Percentiles rank a stretch among this genome's conserved stretches.
Evolutionary conservation across 768 basidiomycete genomes (phyloP).

Genomic region (Pisolithus sp.): DNA sequence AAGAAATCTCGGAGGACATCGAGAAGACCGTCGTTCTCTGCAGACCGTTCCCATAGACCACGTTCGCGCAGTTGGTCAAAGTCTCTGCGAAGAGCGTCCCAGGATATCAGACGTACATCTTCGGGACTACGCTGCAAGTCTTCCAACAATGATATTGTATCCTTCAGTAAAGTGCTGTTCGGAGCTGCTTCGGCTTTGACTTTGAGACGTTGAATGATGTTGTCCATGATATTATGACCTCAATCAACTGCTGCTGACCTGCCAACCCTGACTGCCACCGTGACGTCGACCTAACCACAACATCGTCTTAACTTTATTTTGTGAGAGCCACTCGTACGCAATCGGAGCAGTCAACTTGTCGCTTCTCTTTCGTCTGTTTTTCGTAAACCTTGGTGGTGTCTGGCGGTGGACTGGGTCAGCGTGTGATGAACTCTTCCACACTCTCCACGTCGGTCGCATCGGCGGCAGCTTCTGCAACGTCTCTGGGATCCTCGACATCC

Average conservation of each 20-base stretch:
- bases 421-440: constrained; percentile 13
- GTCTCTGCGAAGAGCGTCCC: constrained; percentile 16
- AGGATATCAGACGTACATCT: constrained; percentile 13
- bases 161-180: constrained; percentile 13
- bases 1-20: constrained; percentile 17
- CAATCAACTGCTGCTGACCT: neutral
- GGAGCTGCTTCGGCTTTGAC: constrained; percentile 6
- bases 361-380: neutral
- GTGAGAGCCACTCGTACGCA: too few relatives aligned
- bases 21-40: constrained; percentile 23
- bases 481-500: constrained; percentile 9
- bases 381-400: neutral
- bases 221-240: constrained; percentile 16
- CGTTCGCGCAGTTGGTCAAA: constrained; percentile 18
- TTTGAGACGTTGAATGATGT: constrained; percentile 22
- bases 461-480: constrained; percentile 11
- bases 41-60: constrained; percentile 20
- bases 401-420: neutral
- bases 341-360: too few relatives aligned
- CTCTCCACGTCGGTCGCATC: constrained; percentile 1
- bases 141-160: constrained; percentile 13
- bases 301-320: too few relatives aligned
- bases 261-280: neutral
- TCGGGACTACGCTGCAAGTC: constrained; percentile 19
- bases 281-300: too few relatives aligned